These are phyloP conservation scores for Glycine soja DNA, from an alignment of 306 rosid genomes.

Conservation along the genomic window DNA sequence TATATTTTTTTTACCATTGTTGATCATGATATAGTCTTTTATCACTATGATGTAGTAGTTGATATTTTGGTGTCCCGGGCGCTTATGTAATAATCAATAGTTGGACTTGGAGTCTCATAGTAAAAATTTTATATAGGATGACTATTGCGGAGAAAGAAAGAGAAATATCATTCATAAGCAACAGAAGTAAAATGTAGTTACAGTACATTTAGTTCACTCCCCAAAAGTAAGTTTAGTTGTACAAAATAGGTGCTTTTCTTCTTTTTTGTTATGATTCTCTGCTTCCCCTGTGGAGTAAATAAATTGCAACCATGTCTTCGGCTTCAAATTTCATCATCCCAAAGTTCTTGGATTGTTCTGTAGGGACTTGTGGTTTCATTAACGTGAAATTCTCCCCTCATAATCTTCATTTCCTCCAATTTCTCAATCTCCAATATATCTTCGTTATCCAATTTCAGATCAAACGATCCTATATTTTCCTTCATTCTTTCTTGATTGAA, in stretches of 20 bases:
- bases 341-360: constrained; percentile 71
- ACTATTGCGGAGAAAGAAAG: not conserved
- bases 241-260: not conserved
- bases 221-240: constrained; percentile 20
- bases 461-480: constrained; percentile 68
- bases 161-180: not conserved
- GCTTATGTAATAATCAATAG: not conserved
- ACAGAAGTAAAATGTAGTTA: constrained; percentile 1
- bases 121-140: not conserved
- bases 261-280: not conserved
- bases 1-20: no score
- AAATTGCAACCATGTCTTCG: constrained; percentile 3
- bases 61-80: not conserved
- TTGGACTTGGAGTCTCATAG: not conserved
- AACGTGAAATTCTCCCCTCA: constrained; percentile 88
- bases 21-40: no score
- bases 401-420: constrained; percentile 76
- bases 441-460: constrained; percentile 65
- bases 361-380: constrained; percentile 88
- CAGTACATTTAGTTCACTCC: not conserved
- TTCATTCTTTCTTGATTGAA: constrained; percentile 70
- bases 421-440: constrained; percentile 68
- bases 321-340: constrained; percentile 86
- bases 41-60: not conserved
- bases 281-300: not conserved